Base-by-base conservation (phyloP, 768 basidiomycete genomes). In the Rhodotorula paludigena region DNA sequence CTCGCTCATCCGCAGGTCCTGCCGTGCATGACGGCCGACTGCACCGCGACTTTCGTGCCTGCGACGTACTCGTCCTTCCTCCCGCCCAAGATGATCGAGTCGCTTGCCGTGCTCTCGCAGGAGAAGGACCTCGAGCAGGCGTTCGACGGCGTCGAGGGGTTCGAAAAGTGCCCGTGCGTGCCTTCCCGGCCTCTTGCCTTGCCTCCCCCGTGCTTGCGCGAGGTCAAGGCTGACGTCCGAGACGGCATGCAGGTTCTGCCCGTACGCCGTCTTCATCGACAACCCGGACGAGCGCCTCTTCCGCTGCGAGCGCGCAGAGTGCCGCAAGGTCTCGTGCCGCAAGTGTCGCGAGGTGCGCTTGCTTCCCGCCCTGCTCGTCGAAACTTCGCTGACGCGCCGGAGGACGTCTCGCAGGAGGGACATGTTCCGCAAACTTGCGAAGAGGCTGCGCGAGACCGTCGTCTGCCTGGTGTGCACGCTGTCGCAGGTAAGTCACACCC, bases 341-440 rank as follows among this genome's bases (percentile, higher is more conserved):
- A 39, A 66, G 49, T 75, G 73, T 58, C 60, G 66, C 61, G 68
- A 74, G 68, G 67, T 64, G 38, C 36, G 58, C 28, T 39, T 28
- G 33, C n/a, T 14, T 23, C 20, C 14, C 23, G 25, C 48, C 18
- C 16, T 36, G 9, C n/a, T 23, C 9, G 10, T 15, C 47, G 56
- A 32, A 4, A 12, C 20, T 12, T 4, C 5, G 11, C 33, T 30
- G 20, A 28, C 25, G 33, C 0, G 9, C 12, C 4, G 21, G 15
- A 10, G 9, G 12, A 0, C 9, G n/a, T 1, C 9, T 1, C 7
- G 33, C 33, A 72, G 70, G 63, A 77, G 65, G 76, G 77, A 32
- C 80, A 80, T 56, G 66, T 80, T 11, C 80, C 80, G 8, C 77
- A 74, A 57, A 77, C 75, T 1, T 80, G 80, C 72, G 78, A 77